A percentile compares a stretch with the other conserved stretches of the same genome.
These are phyloP conservation scores for Toxicodendron radicans DNA, from an alignment of 345 rosid genomes.

Conservation along the genomic window DNA sequence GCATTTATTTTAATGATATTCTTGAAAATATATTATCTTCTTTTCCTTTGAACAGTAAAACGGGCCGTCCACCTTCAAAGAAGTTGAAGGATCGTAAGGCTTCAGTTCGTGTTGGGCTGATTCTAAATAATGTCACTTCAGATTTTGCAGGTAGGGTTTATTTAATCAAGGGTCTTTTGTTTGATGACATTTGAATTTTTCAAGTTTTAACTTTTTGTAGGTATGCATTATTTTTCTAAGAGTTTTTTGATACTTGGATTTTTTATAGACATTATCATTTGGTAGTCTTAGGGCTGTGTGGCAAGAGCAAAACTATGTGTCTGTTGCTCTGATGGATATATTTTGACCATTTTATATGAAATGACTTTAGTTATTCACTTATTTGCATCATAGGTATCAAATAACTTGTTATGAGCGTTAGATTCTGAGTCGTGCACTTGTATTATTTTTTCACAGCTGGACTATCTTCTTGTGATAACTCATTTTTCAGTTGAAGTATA, in stretches of 20 bases:
- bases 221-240: neutral
- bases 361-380: neutral
- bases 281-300: neutral
- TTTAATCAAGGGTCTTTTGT: neutral
- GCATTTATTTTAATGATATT: neutral
- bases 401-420: neutral
- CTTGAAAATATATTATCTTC: conserved; percentile 17
- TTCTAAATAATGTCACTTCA: conserved; percentile 44
- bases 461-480: neutral
- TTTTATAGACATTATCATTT: neutral
- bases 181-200: neutral
- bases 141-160: conserved; percentile 62
- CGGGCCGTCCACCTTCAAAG: conserved; percentile 80
- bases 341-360: neutral
- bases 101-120: conserved; percentile 48
- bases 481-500: neutral
- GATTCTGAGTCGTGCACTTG: neutral
- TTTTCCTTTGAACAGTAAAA: conserved; percentile 58
- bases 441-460: neutral
- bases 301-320: neutral
- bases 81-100: conserved; percentile 83
- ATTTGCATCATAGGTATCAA: neutral
- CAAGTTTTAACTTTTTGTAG: neutral
- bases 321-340: neutral
- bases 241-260: neutral